Percentiles rank a stretch among this genome's conserved stretches.
phyloP scores from a whole-genome alignment of 1,284 basidiomycete species.

The Inonotus hispidus region DNA sequence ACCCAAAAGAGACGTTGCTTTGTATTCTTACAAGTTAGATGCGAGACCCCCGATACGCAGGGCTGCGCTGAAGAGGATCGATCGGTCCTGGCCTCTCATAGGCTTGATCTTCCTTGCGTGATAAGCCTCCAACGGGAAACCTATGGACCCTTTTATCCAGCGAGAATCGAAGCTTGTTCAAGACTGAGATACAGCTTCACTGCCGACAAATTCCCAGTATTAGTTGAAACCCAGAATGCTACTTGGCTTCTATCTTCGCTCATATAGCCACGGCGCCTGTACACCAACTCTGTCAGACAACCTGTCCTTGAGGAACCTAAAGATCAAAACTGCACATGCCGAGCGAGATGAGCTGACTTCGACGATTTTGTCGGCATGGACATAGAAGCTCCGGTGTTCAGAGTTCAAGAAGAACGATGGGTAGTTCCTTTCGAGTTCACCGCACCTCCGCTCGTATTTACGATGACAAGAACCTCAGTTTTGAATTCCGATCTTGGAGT shows the following conservation, averaged over 20 bases:
- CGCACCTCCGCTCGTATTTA: slow-evolving; percentile 38
- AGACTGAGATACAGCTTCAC: not conserved
- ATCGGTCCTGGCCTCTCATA: no score
- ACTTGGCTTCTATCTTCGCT: slow-evolving; percentile 35
- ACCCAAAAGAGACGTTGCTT: no score
- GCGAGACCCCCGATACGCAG: no score
- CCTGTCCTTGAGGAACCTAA: slow-evolving; percentile 37
- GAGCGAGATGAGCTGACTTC: slow-evolving; percentile 32
- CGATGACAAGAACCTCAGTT: slow-evolving; percentile 31
- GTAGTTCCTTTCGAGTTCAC: slow-evolving; percentile 37
- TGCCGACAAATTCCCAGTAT: slow-evolving; percentile 31
- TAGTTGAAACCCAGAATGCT: slow-evolving; percentile 41
- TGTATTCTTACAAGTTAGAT: no score
- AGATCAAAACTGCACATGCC: no score
- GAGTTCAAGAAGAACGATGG: slow-evolving; percentile 42
- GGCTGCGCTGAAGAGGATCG: no score
- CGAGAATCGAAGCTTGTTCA: not conserved
- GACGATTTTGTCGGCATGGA: slow-evolving; percentile 35
- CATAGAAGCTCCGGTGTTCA: slow-evolving; percentile 38
- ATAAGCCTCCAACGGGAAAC: no score
- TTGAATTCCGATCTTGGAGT: slow-evolving; percentile 41
- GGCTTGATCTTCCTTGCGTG: no score
- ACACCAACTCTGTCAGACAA: no score
- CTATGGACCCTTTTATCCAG: not conserved
- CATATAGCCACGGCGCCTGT: slow-evolving; percentile 32